A percentile compares a stretch with the other conserved stretches of the same genome.
phyloP scores from a whole-genome alignment of 148 eudicot genomes.

The Oxyria digyna region DNA sequence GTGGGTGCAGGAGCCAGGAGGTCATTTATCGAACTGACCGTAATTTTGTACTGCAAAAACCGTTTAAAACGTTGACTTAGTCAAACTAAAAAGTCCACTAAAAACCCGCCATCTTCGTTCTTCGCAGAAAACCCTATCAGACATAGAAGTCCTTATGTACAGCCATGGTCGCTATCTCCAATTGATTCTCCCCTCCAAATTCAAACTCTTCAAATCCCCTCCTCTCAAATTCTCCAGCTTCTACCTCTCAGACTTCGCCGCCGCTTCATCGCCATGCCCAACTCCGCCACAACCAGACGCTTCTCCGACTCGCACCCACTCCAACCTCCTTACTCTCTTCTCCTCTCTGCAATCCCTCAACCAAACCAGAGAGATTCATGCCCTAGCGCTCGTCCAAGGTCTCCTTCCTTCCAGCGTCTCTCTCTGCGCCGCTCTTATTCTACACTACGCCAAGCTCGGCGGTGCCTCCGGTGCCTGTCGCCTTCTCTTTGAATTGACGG shows the following conservation, averaged over 20 bases:
- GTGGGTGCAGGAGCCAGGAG: too few species aligned
- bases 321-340: constrained; percentile 24
- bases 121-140: not conserved
- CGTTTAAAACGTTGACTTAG: too few species aligned
- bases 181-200: constrained; percentile 10
- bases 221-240: constrained; percentile 1
- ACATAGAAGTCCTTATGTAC: constrained; percentile 14
- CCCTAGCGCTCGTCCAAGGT: constrained; percentile 27
- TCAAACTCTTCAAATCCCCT: not conserved
- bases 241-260: not conserved
- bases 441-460: constrained; percentile 32
- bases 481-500: constrained; percentile 23
- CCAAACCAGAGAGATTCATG: constrained; percentile 49
- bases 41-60: too few species aligned
- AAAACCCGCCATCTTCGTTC: not conserved
- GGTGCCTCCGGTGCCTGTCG: constrained; percentile 11
- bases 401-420: constrained; percentile 49
- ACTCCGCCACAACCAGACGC: not conserved
- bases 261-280: constrained; percentile 8
- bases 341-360: constrained; percentile 32
- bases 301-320: constrained; percentile 3
- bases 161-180: constrained; percentile 17
- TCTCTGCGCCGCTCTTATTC: constrained; percentile 41
- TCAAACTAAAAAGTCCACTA: not conserved
- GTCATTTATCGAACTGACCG: too few species aligned